These are phyloP conservation scores for Aspergillus haitiensis DNA, from an alignment of 495 filamentous ascomycete species.

Conservation along the genomic window DNA sequence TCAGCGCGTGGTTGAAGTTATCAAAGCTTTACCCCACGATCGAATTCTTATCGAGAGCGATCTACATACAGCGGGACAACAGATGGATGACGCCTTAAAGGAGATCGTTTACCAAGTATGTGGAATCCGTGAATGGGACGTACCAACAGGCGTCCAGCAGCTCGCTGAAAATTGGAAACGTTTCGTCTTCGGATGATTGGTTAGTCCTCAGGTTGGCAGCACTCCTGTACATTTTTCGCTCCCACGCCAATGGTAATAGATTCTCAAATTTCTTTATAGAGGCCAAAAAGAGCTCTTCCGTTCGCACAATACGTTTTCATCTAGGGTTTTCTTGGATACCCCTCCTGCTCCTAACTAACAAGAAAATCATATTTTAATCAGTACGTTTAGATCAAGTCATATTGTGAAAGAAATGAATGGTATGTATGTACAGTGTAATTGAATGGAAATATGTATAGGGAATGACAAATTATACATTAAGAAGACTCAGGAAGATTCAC, in stretches of 20 bases:
- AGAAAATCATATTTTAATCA: too few species aligned
- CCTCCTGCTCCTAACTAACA: too few species aligned
- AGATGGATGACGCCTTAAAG: conserved; percentile 79
- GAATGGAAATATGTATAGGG: too few species aligned
- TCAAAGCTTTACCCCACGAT: conserved; percentile 73
- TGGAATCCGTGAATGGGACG: conserved; percentile 71
- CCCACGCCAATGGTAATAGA: too few species aligned
- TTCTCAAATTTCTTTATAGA: not conserved
- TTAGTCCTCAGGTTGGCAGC: not conserved
- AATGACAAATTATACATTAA: not conserved
- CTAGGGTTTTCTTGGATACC: too few species aligned
- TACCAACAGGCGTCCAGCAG: conserved; percentile 67
- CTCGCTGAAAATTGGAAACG: conserved; percentile 76
- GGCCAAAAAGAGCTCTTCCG: not conserved
- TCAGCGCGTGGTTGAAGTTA: conserved; percentile 59
- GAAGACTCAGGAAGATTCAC: not conserved
- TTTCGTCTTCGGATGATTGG: conserved; percentile 67
- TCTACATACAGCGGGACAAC: conserved; percentile 76
- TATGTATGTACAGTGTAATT: too few species aligned
- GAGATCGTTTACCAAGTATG: conserved; percentile 72
- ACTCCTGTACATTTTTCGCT: too few species aligned
- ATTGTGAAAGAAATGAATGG: too few species aligned
- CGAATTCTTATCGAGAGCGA: conserved; percentile 87
- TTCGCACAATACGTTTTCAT: too few species aligned
- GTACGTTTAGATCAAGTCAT: too few species aligned